Evolutionary conservation across 2,329 filamentous ascomycete genomes (phyloP), one percentile per base, ranked within the genome.

Genomic region (Remersonia thermophila): DNA sequence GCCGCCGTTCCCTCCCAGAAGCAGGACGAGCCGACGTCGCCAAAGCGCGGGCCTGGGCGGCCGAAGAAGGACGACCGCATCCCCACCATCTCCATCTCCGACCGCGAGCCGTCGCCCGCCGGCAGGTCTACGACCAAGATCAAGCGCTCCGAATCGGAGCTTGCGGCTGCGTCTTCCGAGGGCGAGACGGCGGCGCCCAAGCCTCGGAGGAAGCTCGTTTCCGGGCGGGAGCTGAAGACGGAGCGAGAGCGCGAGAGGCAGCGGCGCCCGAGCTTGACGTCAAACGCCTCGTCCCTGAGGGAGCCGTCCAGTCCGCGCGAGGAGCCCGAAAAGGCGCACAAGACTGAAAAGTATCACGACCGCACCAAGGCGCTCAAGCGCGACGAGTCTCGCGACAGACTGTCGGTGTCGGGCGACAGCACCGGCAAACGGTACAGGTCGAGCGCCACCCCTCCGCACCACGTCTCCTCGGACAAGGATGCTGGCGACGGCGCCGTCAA

Each of bases 141-240:
- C 4, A 73, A 67, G 45, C 65, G 67, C 32, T 54, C 62, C 1
- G 74, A 79, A 35, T 63, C 69, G 0, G 75, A 79, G 32, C 43
- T 62, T 16, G 61, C 65, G 11, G 62, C 58, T 2, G 57, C 62
- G 6, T 73, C 69, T 1, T 76, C 72, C 25, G 71, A 71, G 48
- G 73, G 66, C 2, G 73, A 76, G 50, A 54, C 20, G 5, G 53
- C 63, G 15, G 79, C 78, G 49, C 73, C 74, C 15, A 80, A 78
- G 49, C 73, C 74, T 2, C 60, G 75, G 16, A 63, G 73, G 27
- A 80, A 78, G 49, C 62, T 80, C 9, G 64, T 80, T 14, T 79
- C 75, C 1, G 75, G 75, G 26, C 69, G 67, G 35, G 75, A 79
- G 38, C 55, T 77, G 27, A 71, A 73, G 42, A 70, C 69, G 8